Base-by-base conservation (phyloP, 2,329 filamentous ascomycete genomes). In the Fusarium sp. region DNA sequence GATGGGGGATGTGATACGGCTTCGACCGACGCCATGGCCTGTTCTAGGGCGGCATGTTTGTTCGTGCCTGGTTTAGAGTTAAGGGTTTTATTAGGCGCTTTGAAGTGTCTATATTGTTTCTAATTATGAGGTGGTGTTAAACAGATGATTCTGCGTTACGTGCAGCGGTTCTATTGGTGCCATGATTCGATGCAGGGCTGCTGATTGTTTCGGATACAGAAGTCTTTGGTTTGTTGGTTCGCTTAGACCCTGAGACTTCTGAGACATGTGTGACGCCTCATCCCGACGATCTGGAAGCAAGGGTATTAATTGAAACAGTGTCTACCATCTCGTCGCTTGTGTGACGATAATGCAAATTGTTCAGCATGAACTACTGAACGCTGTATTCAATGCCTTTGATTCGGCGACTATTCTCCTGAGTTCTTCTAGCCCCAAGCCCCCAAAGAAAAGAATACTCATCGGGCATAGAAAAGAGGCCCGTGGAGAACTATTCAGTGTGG, bases 1-100 rank as follows among this genome's bases (percentile, higher is more conserved):
- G 30, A 47, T 30, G 47, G 44, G 36, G 38, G 70, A 66, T 55
- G 70, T 71, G 70, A 50, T 66, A 71, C 52, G 66, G 61, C 66
- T 60, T 56, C 28, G 61, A 66, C 39, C 54, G 57, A 57, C 61
- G 70, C 70, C 57, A 62, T 32, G 32, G n/a, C 15, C 34, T 30
- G 52, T 68, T 63, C 52, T 39, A 45, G 24, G 36, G 42, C 42
- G 47, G 38, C n/a, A 56, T 34, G 32, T 22, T 24, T 20, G 54
- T 22, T 59, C 22, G 28, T 60, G 22, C 61, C n/a, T 32, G 28
- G 18, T 47, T 59, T 59, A 48, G 22, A 59, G 60, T 59, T 28
- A 36, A 17, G n/a, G 22, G 52, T 26, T 24, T 24, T 30, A 41
- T 22, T 41, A 39, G 52, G 32, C 64, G 39, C 30, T 55, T 14